These are phyloP conservation scores for Komagataella mondaviorum DNA, from an alignment of 805 yeast species.

Conservation along the genomic window DNA sequence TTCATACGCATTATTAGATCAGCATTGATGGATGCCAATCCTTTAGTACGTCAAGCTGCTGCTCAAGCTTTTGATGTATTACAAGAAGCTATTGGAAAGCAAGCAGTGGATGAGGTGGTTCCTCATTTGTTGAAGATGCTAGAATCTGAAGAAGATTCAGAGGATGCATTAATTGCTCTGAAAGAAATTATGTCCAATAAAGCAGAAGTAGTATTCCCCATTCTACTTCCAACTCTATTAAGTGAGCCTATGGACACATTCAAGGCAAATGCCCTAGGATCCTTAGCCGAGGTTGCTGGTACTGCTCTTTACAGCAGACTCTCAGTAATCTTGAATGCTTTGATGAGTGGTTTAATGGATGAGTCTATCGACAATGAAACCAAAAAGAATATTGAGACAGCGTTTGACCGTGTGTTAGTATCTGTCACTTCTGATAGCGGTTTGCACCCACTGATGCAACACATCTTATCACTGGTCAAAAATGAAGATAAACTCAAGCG, in stretches of 20 bases:
- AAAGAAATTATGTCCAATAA: conserved; percentile 87
- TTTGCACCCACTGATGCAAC: conserved; percentile 73
- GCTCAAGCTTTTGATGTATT: conserved; percentile 83
- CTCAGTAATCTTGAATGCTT: conserved; percentile 57
- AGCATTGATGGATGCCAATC: conserved; percentile 64
- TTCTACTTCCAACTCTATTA: conserved; percentile 74
- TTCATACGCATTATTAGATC: conserved; percentile 67
- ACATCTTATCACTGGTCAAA: conserved; percentile 61
- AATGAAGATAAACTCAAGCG: conserved; percentile 59
- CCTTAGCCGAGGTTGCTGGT: conserved; percentile 86
- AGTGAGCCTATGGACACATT: conserved; percentile 69
- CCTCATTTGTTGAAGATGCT: conserved; percentile 71
- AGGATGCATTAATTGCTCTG: conserved; percentile 73
- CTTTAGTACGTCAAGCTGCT: conserved; percentile 78
- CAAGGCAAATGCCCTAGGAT: conserved; percentile 80
- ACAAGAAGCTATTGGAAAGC: conserved; percentile 70
- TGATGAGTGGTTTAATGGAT: conserved; percentile 45
- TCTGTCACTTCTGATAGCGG: conserved; percentile 72
- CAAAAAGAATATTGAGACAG: conserved; percentile 25
- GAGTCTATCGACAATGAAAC: conserved; percentile 22
- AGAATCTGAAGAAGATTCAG: conserved; percentile 37
- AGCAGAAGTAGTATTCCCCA: conserved; percentile 87
- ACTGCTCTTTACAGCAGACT: conserved; percentile 62
- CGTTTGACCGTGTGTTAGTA: conserved; percentile 58
- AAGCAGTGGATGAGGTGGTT: conserved; percentile 77